Percentiles rank a stretch among this genome's conserved stretches.
Conservation (phyloP, 768 basidiomycete genomes). For the Mycena venus region DNA sequence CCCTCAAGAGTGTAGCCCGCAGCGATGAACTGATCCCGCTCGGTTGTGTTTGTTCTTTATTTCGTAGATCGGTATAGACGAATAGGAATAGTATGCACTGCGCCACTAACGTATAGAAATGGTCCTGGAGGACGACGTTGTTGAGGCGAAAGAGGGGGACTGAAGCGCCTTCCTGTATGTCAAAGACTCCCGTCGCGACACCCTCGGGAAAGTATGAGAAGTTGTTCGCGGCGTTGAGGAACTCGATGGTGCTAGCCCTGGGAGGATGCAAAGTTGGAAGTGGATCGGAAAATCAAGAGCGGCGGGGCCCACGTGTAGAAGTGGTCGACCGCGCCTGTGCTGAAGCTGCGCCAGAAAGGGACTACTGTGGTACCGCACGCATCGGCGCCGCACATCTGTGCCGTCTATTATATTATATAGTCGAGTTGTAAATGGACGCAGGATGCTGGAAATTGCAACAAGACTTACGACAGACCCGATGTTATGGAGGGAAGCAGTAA, state of each 20-base stretch:
- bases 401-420: neutral
- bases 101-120: constrained; percentile 8
- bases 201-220: neutral
- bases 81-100: neutral
- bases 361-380: neutral
- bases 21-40: neutral
- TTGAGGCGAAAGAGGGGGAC: neutral
- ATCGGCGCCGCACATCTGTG: neutral
- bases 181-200: constrained; percentile 1
- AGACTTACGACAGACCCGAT: neutral
- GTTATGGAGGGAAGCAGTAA: neutral
- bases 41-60: neutral
- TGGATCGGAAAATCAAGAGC: neutral
- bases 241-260: neutral
- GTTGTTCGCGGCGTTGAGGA: neutral
- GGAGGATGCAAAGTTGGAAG: neutral
- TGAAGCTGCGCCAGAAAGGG: constrained; percentile 4
- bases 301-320: constrained; percentile 16
- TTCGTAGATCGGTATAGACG: neutral
- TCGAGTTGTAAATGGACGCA: neutral
- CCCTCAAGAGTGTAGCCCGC: neutral
- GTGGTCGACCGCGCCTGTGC: neutral
- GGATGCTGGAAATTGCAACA: neutral
- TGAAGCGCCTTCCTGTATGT: neutral
- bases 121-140: neutral